Evolutionary conservation across 2,329 filamentous ascomycete genomes (phyloP).

Genomic region (Penicillium brevicompactum): DNA sequence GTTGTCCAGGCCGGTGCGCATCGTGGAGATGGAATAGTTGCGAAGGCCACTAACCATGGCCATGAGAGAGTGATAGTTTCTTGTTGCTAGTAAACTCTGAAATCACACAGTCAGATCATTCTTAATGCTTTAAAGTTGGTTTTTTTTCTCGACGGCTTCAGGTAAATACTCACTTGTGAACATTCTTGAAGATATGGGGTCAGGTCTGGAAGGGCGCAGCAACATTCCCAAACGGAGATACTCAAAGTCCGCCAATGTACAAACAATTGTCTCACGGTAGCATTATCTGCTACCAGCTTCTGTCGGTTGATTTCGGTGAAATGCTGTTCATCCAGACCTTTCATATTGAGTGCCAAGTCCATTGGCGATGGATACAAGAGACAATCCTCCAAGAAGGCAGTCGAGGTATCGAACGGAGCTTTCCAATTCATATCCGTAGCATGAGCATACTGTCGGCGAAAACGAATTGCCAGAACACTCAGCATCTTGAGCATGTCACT

Average conservation of each 20-base stretch:
- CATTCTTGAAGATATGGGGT: slow-evolving; percentile 37
- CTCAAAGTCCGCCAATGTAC: slow-evolving; percentile 35
- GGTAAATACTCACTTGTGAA: slow-evolving; percentile 31
- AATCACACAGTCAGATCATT: slow-evolving; percentile 5
- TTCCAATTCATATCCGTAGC: slow-evolving; percentile 38
- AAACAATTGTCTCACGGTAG: slow-evolving; percentile 24
- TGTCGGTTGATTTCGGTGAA: slow-evolving; percentile 33
- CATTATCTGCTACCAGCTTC: slow-evolving; percentile 27
- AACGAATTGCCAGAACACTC: slow-evolving; percentile 38
- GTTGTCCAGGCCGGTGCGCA: slow-evolving; percentile 18
- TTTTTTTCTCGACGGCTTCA: background rate
- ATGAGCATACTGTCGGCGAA: slow-evolving; percentile 38
- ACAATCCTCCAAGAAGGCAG: slow-evolving; percentile 38
- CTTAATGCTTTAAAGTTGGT: background rate
- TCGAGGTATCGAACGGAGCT: slow-evolving; percentile 32
- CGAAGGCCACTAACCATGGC: slow-evolving; percentile 41
- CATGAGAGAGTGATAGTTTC: slow-evolving; percentile 42
- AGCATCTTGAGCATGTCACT: slow-evolving; percentile 39
- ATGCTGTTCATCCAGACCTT: slow-evolving; percentile 29
- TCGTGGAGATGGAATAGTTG: slow-evolving; percentile 32
- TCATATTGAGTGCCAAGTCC: slow-evolving; percentile 37
- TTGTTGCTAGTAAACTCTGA: slow-evolving; percentile 32
- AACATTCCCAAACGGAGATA: slow-evolving; percentile 42
- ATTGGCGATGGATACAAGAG: slow-evolving; percentile 33
- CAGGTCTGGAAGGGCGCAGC: slow-evolving; percentile 37